Evolutionary conservation across 805 yeast species (phyloP), one percentile per base, ranked within the genome.

Genomic region (Schwanniomyces yamadae): DNA sequence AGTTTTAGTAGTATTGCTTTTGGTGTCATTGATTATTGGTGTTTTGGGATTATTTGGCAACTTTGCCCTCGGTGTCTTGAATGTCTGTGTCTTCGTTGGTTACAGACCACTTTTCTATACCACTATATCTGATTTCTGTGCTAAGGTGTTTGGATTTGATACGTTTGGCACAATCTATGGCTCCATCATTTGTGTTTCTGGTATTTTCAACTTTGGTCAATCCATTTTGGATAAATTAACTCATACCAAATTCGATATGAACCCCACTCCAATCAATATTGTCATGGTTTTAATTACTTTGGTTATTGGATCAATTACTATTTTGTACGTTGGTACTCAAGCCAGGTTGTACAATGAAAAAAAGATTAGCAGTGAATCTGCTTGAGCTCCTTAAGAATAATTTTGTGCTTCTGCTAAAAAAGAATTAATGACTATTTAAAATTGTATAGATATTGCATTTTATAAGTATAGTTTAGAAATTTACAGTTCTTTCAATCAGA

Each of bases 71-170:
- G 80, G 78, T 36, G 37, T 73, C 6, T 28, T 72, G 32, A 69
- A 73, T 42, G 71, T 76, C 20, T 49, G 66, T 24, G 34, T 75
- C 13, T 76, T 76, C 50, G 80, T 74, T 23, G 66, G 63, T 23
- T 76, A 71, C 59, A 65, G 82, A 52, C 82, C 81, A 23, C 74
- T 76, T 45, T 76, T 74, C 55, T 76, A 76, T 50, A 75, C 82
- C n/a, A 63, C 78, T 2, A 60, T 76, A 24, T 69, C 77, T 3
- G 82, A 76, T 50, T 72, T 66, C 49, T 76, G 81, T 49, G 80
- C 84, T 18, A 80, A 80, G 53, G 80, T 75, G 31, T 80, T 78
- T 53, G 83, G 84, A 1, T 70, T 73, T 44, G 80, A 76, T 48
- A 75, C 82, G 8, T 74, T 77, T 52, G 82, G 84, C 25, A 72